phyloP scores from a whole-genome alignment of 495 filamentous ascomycete genomes.

The Melanomma pulvis-pyrius region DNA sequence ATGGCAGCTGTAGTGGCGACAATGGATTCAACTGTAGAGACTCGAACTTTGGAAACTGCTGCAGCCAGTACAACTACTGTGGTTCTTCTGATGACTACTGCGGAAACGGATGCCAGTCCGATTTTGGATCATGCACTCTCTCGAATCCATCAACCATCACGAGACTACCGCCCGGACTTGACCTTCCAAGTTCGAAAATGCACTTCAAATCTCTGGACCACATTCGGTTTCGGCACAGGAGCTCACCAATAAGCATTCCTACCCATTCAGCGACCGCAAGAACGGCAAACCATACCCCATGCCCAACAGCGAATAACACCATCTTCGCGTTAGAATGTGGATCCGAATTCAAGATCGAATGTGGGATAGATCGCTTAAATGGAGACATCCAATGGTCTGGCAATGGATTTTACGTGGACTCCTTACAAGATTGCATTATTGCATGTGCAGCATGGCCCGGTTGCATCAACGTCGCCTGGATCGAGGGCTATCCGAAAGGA shows the following conservation, averaged over 20 bases:
- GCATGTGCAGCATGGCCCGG: slow-evolving; percentile 4
- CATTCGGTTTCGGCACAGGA: background rate
- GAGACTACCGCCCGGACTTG: background rate
- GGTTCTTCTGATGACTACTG: slow-evolving; percentile 5
- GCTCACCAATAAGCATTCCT: background rate
- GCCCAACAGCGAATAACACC: slow-evolving; percentile 21
- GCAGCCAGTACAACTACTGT: slow-evolving; percentile 29
- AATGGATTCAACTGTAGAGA: slow-evolving; percentile 15
- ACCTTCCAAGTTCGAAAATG: background rate
- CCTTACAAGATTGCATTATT: slow-evolving; percentile 16
- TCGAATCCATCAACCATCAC: background rate
- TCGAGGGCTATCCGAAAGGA: background rate
- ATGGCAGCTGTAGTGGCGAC: slow-evolving; percentile 21
- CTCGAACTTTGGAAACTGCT: slow-evolving; percentile 28
- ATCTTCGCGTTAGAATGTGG: slow-evolving; percentile 20
- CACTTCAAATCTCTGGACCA: background rate
- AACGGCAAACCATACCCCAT: background rate
- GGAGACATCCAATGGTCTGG: slow-evolving; percentile 19
- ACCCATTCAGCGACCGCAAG: background rate
- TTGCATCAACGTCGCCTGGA: slow-evolving; percentile 22
- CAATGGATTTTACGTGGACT: slow-evolving; percentile 11
- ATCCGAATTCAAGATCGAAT: slow-evolving; percentile 25
- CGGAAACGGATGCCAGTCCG: background rate
- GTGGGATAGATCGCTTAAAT: slow-evolving; percentile 11
- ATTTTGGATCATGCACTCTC: slow-evolving; percentile 3